These are phyloP conservation scores for Erodium moschatum DNA, from an alignment of 441 rosid species.

Conservation along the genomic window DNA sequence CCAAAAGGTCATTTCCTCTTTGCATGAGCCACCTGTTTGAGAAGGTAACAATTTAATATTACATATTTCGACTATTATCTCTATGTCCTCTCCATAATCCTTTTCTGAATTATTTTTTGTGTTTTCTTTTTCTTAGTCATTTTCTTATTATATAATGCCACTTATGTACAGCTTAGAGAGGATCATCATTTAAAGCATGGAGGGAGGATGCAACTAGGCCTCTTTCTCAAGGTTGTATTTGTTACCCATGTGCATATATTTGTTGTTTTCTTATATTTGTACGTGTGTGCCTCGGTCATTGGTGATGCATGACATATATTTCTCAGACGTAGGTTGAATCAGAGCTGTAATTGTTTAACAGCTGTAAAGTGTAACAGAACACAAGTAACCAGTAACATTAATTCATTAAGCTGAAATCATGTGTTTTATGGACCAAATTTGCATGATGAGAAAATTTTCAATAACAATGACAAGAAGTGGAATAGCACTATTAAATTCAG, in stretches of 20 bases:
- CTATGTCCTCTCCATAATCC: background rate
- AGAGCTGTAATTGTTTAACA: background rate
- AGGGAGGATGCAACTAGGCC: slow-evolving; percentile 39
- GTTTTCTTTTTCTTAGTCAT: background rate
- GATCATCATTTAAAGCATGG: slow-evolving; percentile 86
- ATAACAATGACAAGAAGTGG: background rate
- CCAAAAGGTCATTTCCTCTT: slow-evolving; percentile 79
- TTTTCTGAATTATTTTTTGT: background rate
- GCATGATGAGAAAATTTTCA: background rate
- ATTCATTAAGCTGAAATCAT: no score
- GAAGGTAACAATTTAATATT: background rate
- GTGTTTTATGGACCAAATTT: background rate
- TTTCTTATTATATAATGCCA: slow-evolving; percentile 2
- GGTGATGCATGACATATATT: background rate
- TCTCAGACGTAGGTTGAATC: background rate
- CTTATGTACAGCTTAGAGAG: slow-evolving; percentile 53
- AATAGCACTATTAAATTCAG: background rate
- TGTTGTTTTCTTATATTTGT: background rate
- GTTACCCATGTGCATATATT: background rate
- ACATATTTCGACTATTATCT: background rate
- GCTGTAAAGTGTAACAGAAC: background rate
- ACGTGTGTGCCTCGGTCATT: background rate
- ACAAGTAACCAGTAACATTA: background rate
- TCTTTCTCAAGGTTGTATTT: slow-evolving; percentile 64
- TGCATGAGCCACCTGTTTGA: slow-evolving; percentile 28